These are phyloP conservation scores for Apophysomyces trapeziformis DNA, from an alignment of 371 early-diverging fungal species.

Conservation along the genomic window DNA sequence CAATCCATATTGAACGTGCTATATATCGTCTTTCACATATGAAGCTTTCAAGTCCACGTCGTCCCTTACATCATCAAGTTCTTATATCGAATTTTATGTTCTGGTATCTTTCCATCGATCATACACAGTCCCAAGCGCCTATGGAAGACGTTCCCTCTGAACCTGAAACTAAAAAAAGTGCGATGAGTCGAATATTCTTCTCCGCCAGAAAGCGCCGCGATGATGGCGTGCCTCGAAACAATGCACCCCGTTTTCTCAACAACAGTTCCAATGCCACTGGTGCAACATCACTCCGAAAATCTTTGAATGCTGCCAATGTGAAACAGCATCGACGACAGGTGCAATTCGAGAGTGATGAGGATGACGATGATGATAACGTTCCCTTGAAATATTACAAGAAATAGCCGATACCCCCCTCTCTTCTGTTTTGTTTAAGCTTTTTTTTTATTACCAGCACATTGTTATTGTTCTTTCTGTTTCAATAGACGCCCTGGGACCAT, in stretches of 20 bases:
- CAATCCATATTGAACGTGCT: slow-evolving; percentile 67
- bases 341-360: slow-evolving; percentile 3
- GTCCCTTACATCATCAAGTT: slow-evolving; percentile 77
- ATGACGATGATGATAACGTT: slow-evolving; percentile 1
- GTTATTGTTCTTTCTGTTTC: slow-evolving; percentile 6
- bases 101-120: slow-evolving; percentile 64
- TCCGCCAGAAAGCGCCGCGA: neutral
- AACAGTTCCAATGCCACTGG: neutral
- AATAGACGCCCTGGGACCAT: neutral
- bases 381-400: slow-evolving; percentile 8
- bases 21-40: slow-evolving; percentile 74
- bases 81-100: slow-evolving; percentile 81
- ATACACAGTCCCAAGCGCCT: slow-evolving; percentile 18
- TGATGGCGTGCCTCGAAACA: neutral
- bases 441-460: neutral
- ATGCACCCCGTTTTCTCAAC: neutral
- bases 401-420: neutral
- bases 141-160: neutral
- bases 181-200: slow-evolving; percentile 4
- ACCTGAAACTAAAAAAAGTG: neutral
- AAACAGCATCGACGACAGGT: neutral
- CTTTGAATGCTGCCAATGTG: neutral
- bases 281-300: slow-evolving; percentile 11
- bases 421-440: neutral
- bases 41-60: slow-evolving; percentile 72